Evolutionary conservation across 2,329 filamentous ascomycete species (phyloP).

Genomic region (Arthrobotrys sinensis): DNA sequence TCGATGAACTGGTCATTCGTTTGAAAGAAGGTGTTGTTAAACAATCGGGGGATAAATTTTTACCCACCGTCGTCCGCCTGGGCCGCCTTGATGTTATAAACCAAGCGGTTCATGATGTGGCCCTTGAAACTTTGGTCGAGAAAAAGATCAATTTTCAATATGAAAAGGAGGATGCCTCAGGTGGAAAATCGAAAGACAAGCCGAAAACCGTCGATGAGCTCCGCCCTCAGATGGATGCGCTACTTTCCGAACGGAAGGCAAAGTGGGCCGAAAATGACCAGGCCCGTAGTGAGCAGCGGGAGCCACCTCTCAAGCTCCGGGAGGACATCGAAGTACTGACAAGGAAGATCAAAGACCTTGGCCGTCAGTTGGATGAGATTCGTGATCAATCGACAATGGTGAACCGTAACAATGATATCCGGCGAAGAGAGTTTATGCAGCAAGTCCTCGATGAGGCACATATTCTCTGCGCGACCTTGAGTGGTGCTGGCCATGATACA

Average conservation of each 20-base stretch:
- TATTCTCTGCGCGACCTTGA: slow-evolving; percentile 94
- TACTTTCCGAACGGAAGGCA: slow-evolving; percentile 73
- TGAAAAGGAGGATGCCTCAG: slow-evolving; percentile 68
- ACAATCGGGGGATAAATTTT: slow-evolving; percentile 78
- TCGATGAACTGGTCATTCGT: slow-evolving; percentile 94
- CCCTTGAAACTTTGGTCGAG: slow-evolving; percentile 90
- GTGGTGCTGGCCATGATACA: slow-evolving; percentile 96
- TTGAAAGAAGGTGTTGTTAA: slow-evolving; percentile 90
- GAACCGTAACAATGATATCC: slow-evolving; percentile 87
- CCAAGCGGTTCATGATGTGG: slow-evolving; percentile 87
- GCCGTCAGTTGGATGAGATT: slow-evolving; percentile 86
- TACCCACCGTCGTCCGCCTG: slow-evolving; percentile 88
- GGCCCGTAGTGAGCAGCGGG: slow-evolving; percentile 72
- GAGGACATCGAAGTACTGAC: slow-evolving; percentile 84
- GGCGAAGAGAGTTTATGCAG: slow-evolving; percentile 86
- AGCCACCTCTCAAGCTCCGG: slow-evolving; percentile 72
- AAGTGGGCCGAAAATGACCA: slow-evolving; percentile 73
- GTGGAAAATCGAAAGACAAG: slow-evolving; percentile 67
- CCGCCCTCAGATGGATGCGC: slow-evolving; percentile 76
- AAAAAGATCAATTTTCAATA: slow-evolving; percentile 72
- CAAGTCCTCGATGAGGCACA: slow-evolving; percentile 91
- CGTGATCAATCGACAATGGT: slow-evolving; percentile 88
- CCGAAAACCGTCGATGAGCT: slow-evolving; percentile 62
- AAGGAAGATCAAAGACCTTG: slow-evolving; percentile 77
- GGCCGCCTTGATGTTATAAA: slow-evolving; percentile 95